phyloP scores from a whole-genome alignment of 495 filamentous ascomycete species.

The Tuber magnatum region DNA sequence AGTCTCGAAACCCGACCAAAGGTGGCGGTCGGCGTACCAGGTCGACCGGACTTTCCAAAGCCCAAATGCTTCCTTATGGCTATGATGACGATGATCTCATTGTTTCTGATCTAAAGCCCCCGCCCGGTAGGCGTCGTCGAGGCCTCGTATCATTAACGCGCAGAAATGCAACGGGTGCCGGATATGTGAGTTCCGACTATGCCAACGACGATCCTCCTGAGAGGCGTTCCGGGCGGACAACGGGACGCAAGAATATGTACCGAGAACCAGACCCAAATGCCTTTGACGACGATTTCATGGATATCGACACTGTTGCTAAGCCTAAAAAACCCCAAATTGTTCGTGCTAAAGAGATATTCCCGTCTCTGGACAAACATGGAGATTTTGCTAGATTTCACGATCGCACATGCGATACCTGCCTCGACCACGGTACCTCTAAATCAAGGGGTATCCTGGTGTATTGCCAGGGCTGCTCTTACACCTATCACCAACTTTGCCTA shows the following conservation, averaged over 20 bases:
- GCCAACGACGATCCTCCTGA: conserved; percentile 1
- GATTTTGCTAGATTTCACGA: conserved; percentile 49
- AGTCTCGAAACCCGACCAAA: not conserved
- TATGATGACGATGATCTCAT: conserved; percentile 31
- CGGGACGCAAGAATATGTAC: conserved; percentile 29
- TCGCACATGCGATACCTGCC: conserved; percentile 67
- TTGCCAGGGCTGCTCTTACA: conserved; percentile 82
- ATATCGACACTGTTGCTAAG: conserved; percentile 21
- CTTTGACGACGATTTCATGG: conserved; percentile 41
- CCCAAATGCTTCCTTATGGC: conserved; percentile 26
- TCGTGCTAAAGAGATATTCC: conserved; percentile 32
- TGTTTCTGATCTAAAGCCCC: conserved; percentile 15
- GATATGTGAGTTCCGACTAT: conserved; percentile 3
- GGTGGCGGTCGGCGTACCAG: conserved; percentile 14
- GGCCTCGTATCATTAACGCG: not conserved
- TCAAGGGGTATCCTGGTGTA: conserved; percentile 57
- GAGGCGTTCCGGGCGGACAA: conserved; percentile 23
- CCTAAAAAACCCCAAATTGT: conserved; percentile 25
- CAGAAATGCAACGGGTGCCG: not conserved
- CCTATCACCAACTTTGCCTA: conserved; percentile 76
- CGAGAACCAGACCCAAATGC: conserved; percentile 22
- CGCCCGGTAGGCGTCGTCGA: not conserved
- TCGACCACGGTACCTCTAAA: conserved; percentile 50
- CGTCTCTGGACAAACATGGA: conserved; percentile 25
- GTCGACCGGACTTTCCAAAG: conserved; percentile 18